A percentile compares a stretch with the other conserved stretches of the same genome.
phyloP scores from a whole-genome alignment of 2,329 filamentous ascomycete genomes.

The Sclerotinia subarctica region DNA sequence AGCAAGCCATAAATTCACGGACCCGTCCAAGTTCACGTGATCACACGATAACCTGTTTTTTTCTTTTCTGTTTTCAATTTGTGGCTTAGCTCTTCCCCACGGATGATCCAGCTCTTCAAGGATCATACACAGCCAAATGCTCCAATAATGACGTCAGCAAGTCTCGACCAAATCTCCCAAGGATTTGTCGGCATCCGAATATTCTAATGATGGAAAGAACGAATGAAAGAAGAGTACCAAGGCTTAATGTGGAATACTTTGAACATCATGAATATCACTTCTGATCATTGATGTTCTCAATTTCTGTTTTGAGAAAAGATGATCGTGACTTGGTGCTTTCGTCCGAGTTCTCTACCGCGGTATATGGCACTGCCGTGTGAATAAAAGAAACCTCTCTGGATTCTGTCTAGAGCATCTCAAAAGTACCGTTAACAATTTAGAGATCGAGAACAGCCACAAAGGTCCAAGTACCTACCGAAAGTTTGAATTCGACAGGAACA shows the following conservation, averaged over 20 bases:
- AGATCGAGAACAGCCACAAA: slow-evolving; percentile 4
- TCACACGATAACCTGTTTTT: background rate
- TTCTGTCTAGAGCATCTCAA: background rate
- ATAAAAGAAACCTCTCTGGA: background rate
- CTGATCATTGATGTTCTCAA: background rate
- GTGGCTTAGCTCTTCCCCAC: background rate
- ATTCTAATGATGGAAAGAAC: background rate
- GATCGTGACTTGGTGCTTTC: background rate
- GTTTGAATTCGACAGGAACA: background rate
- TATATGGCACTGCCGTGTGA: background rate
- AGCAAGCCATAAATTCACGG: too few species aligned
- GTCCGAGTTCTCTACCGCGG: background rate
- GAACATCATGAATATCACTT: slow-evolving; percentile 3
- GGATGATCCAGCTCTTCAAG: too few species aligned
- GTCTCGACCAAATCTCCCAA: slow-evolving; percentile 2
- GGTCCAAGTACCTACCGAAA: too few species aligned
- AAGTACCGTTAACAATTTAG: background rate
- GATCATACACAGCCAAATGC: background rate
- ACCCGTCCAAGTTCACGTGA: background rate
- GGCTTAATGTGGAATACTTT: background rate
- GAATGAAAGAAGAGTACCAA: background rate
- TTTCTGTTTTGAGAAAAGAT: background rate
- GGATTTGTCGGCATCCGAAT: background rate
- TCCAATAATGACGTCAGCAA: slow-evolving; percentile 2
- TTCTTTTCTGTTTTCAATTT: background rate